These are phyloP conservation scores for Kluyveromyces sp. DNA, from an alignment of 1,139 yeast species.

Conservation along the genomic window DNA sequence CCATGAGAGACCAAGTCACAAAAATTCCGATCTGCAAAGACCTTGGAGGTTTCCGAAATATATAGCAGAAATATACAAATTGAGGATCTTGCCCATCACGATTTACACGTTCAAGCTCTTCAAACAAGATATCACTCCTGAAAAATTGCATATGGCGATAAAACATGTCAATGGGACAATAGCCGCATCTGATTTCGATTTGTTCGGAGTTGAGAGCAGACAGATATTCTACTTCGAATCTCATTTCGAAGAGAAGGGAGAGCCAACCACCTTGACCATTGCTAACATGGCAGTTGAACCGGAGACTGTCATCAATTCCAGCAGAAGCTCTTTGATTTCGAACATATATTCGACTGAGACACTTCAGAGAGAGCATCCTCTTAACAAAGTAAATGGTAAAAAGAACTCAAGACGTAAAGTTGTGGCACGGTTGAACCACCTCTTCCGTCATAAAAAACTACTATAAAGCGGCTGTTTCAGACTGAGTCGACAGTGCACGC, in stretches of 20 bases:
- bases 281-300: slow-evolving; percentile 1
- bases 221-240: slow-evolving; percentile 4
- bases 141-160: slow-evolving; percentile 1
- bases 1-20: slow-evolving; percentile 8
- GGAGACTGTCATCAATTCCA: background rate
- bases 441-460: slow-evolving; percentile 2
- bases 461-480: no score
- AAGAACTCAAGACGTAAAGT: background rate
- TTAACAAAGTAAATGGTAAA: background rate
- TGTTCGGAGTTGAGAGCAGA: slow-evolving; percentile 4
- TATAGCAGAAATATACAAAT: background rate
- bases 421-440: background rate
- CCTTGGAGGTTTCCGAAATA: slow-evolving; percentile 4
- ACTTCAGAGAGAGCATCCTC: background rate
- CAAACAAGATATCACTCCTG: background rate
- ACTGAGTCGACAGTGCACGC: no score
- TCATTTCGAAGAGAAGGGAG: background rate
- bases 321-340: slow-evolving; percentile 2
- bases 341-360: background rate
- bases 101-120: background rate
- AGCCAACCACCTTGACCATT: slow-evolving; percentile 2
- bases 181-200: slow-evolving; percentile 5
- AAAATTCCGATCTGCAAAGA: slow-evolving; percentile 1
- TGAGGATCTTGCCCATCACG: background rate
- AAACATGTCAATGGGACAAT: slow-evolving; percentile 4